These are phyloP conservation scores for Schizopora paradoxa DNA, from an alignment of 1,284 basidiomycete species.

Conservation along the genomic window DNA sequence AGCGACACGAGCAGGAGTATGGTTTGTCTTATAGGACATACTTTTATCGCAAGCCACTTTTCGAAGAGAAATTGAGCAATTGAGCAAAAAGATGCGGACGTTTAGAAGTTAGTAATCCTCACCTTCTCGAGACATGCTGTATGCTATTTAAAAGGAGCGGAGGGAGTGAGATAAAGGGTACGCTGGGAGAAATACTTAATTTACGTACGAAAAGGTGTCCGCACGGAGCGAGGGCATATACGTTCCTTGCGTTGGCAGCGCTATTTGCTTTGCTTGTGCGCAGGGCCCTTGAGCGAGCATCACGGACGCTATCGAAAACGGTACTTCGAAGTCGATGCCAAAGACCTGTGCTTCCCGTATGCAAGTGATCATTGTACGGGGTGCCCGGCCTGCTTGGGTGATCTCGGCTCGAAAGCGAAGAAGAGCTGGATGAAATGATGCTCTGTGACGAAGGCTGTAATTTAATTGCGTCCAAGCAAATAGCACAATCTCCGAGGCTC, in stretches of 20 bases:
- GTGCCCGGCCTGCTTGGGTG: constrained; percentile 23
- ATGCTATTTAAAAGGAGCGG: constrained; percentile 42
- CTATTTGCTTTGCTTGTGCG: constrained; percentile 37
- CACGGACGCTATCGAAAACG: constrained; percentile 32
- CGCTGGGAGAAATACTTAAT: neutral
- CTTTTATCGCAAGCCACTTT: constrained; percentile 88
- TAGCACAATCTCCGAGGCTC: constrained; percentile 78
- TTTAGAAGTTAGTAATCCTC: too few relatives aligned
- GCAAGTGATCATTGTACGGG: constrained; percentile 26
- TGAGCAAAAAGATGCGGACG: constrained; percentile 16
- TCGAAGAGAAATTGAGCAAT: constrained; percentile 17
- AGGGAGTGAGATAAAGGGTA: constrained; percentile 3
- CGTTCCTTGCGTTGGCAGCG: constrained; percentile 44
- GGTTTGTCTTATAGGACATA: constrained; percentile 29
- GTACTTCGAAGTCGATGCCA: too few relatives aligned
- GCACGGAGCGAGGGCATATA: constrained; percentile 84
- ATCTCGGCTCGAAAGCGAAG: constrained; percentile 20
- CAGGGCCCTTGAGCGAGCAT: constrained; percentile 8
- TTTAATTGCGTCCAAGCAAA: constrained; percentile 85
- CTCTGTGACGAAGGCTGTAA: constrained; percentile 33
- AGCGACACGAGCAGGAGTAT: neutral
- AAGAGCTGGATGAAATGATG: constrained; percentile 29
- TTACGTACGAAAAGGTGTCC: constrained; percentile 79
- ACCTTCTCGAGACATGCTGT: constrained; percentile 79
- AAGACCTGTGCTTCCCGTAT: constrained; percentile 29